Evolutionary conservation across 108 stramenopile genomes (phyloP).

Genomic region (Cyclotella sp.): DNA sequence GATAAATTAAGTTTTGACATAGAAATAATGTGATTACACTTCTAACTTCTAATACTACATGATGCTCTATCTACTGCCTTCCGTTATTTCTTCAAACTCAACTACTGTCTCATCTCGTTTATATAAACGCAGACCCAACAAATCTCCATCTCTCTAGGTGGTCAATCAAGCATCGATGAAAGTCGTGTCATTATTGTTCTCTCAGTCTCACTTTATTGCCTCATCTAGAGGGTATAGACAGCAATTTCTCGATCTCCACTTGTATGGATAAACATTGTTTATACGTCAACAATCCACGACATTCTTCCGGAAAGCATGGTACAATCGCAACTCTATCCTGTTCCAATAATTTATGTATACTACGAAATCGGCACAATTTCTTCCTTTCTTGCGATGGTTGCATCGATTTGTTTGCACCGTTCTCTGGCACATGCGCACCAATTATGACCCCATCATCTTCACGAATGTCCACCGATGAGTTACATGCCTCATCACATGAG

Average conservation of each 20-base stretch:
- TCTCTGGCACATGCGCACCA: not conserved
- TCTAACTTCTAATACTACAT: no score
- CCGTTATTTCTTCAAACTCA: no score
- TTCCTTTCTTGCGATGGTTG: not conserved
- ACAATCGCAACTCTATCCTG: conserved; percentile 32
- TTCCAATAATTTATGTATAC: conserved; percentile 15
- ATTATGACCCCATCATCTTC: no score
- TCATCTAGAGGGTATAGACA: not conserved
- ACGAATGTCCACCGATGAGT: no score
- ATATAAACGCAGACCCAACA: no score
- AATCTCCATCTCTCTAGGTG: no score
- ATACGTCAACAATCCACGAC: conserved; percentile 42
- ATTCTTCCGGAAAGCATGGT: conserved; percentile 46
- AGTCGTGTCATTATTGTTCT: no score
- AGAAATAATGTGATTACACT: no score
- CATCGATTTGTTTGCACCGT: not conserved
- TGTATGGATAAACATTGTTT: conserved; percentile 35
- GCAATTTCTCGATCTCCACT: conserved; percentile 28
- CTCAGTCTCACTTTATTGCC: not conserved
- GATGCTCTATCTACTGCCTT: no score
- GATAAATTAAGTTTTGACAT: no score
- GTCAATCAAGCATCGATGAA: no score
- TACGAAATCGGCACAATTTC: not conserved
- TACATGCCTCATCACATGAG: not conserved
- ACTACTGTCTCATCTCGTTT: no score